Conservation (phyloP, 306 rosid genomes). For the Corylus avellana region DNA sequence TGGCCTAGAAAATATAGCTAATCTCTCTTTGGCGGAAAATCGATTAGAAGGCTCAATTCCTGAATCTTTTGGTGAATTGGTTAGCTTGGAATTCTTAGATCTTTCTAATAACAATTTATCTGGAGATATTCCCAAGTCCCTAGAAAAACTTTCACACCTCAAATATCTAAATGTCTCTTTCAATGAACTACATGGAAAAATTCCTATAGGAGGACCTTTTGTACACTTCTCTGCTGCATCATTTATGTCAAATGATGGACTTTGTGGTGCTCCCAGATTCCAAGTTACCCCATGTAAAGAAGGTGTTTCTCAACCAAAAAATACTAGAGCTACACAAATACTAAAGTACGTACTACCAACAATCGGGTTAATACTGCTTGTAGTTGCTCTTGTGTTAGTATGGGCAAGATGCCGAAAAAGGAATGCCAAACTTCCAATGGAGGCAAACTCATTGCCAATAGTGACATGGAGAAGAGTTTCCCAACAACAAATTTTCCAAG, state of each 20-base stretch:
- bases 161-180: constrained; percentile 9
- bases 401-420: too few relatives aligned
- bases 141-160: background rate
- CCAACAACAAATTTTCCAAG: too few relatives aligned
- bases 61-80: background rate
- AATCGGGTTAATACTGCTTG: too few relatives aligned
- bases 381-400: too few relatives aligned
- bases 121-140: constrained; percentile 12
- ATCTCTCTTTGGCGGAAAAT: constrained; percentile 26
- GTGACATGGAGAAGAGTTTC: too few relatives aligned
- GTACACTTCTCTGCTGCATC: background rate
- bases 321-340: too few relatives aligned
- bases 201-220: constrained; percentile 10
- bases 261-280: constrained; percentile 28
- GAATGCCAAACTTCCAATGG: too few relatives aligned
- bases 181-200: constrained; percentile 11
- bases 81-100: background rate
- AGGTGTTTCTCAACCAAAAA: background rate
- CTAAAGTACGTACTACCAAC: too few relatives aligned
- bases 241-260: constrained; percentile 34
- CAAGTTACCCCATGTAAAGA: constrained; percentile 12
- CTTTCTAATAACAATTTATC: constrained; percentile 1
- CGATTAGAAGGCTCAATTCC: constrained; percentile 34
- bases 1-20: background rate
- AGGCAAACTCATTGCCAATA: too few relatives aligned